Evolutionary conservation across 1,139 yeast species (phyloP), one percentile per base, ranked within the genome.

Genomic region (Eremothecium coryli): DNA sequence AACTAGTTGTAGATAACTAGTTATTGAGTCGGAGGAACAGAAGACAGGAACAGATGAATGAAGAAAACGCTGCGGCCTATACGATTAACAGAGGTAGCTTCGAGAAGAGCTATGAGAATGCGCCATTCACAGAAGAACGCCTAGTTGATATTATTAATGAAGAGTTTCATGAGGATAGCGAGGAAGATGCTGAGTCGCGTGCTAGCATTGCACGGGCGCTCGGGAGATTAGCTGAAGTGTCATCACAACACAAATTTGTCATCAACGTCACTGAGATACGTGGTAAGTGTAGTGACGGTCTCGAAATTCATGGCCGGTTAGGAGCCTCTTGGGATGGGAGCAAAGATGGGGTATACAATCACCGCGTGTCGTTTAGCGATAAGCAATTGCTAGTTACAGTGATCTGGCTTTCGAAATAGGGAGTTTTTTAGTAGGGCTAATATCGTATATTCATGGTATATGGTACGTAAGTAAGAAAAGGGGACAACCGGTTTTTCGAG

Each of bases 281-380:
- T 3, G 37, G 32, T 11, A 40, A 29, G 2, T 40, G 37, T 8
- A 32, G 29, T 4, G 36, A 42, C 2, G 44, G 49, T 17, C 38
- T 44, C 12, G 37, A 42, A n/a, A 41, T 64, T 17, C 41, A 50
- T 2, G 51, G 55, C 23, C 37, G 50, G 5, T 45, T 64, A 24
- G 69, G 68, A 9, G 55, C 66, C 1, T 42, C 57, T 12, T 65
- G 69, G 68, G 61, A 64, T 38, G 43, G 48, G 15, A 44, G 52
- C 14, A 60, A 52, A 26, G 71, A 66, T 41, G 70, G 69, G 4
- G 32, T 51, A 11, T 46, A 58, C n/a, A 56, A 51, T 26, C 40
- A 56, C 20, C 47, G 43, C 17, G 15, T 54, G 8, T 26, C 25
- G 6, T 31, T 34, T 22, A 31, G 31, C 9, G 38, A 29, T 17